Evolutionary conservation across 768 basidiomycete genomes (phyloP), one percentile per base, ranked within the genome.

Genomic region (Podaxis carcinomalis): DNA sequence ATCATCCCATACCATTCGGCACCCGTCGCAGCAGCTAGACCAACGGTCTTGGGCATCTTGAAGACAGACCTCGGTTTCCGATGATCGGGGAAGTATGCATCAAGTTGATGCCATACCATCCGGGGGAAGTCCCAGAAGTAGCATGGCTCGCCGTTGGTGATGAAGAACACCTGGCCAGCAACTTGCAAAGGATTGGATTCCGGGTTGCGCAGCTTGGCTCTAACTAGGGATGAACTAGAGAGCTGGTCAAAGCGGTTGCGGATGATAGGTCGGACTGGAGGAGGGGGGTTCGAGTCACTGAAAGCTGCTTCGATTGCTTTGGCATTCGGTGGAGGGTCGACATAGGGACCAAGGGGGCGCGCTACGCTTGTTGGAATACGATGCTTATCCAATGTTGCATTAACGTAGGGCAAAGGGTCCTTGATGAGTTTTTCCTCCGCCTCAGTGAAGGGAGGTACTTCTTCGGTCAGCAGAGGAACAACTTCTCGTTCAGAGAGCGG

Each of bases 71-170:
- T 73, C 3, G 69, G 68, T 62, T 74, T 76, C 61, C 83, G 80
- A 64, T 78, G 77, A 5, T 82, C 84, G 14, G 85, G 80, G 68
- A 87, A 86, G 53, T 81, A 76, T 51, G 78, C 76, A 69, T 86
- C 85, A 57, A 91, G 80, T 21, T 81, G 78, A 28, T 80, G 75
- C 93, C 93, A 98, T n/a, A 97, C 74, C 2, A 82, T 74, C 5
- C 93, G 83, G 32, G 87, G 80, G 68, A 96, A 88, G 75, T 97
- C 95, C 96, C 96, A 99, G 78, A 98, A 98, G 74, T 93, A 92
- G 59, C 88, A 81, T 2, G 95, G 96, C 70, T 98, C 95, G 63
- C 95, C 94, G 69, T 98, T 98, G 59, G 95, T 95, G 74, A 99
- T 92, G 81, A 94, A 96, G 78, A 95, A 99, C 2, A 76, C 92